Conservation (phyloP, 2,329 filamentous ascomycete species). For the Colletotrichum liriopes region DNA sequence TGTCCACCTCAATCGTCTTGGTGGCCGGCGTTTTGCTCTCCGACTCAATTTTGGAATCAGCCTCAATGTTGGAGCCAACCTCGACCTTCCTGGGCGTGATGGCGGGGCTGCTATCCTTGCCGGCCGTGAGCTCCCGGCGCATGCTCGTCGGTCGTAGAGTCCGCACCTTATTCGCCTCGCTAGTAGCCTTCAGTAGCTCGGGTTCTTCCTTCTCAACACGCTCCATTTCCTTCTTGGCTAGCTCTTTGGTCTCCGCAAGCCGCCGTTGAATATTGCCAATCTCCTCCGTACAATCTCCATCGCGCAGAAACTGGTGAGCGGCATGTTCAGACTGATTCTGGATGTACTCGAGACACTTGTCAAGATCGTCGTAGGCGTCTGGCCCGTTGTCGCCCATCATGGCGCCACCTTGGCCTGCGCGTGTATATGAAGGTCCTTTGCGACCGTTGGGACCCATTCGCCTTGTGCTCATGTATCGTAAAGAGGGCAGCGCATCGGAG, state of each 20-base stretch:
- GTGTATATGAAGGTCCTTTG: constrained; percentile 35
- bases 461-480: constrained; percentile 58
- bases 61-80: constrained; percentile 49
- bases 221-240: constrained; percentile 73
- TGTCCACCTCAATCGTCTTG: constrained; percentile 31
- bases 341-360: constrained; percentile 84
- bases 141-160: constrained; percentile 69
- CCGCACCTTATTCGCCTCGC: constrained; percentile 60
- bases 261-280: constrained; percentile 78
- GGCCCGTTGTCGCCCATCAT: constrained; percentile 44
- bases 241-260: constrained; percentile 74
- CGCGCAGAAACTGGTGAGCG: constrained; percentile 90
- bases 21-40: constrained; percentile 39
- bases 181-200: constrained; percentile 56
- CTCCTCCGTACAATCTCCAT: constrained; percentile 87
- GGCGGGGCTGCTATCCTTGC: constrained; percentile 44
- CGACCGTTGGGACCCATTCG: constrained; percentile 49
- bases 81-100: constrained; percentile 48
- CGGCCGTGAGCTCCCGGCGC: constrained; percentile 60
- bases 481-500: constrained; percentile 55
- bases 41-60: constrained; percentile 47
- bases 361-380: constrained; percentile 80
- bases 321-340: constrained; percentile 88
- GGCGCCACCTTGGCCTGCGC: constrained; percentile 29
- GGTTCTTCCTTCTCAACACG: constrained; percentile 69